Base-by-base conservation (phyloP, 2,329 filamentous ascomycete genomes). In the Ambrosiella beaveri region DNA sequence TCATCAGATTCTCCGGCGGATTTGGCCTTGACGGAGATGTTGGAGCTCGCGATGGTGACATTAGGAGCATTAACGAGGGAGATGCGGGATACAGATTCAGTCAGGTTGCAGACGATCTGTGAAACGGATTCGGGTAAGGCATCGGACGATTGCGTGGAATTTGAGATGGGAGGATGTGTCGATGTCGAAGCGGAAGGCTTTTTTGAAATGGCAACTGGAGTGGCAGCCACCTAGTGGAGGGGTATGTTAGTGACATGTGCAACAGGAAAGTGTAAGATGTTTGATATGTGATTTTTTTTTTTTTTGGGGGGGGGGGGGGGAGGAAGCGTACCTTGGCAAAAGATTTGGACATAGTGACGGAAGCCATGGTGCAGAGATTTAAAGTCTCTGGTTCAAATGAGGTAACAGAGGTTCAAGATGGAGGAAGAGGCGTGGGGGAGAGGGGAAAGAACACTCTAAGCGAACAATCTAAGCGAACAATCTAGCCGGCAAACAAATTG, bases 261-360 rank as follows among this genome's bases (percentile, higher is more conserved):
- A 15, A 47, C 44, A 47, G 19, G 9, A 47, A 17, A 47, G n/a
- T 13, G n/a, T 8, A n/a, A n/a, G 44, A 17, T 17, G 5, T 61
- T 50, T 41, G 51, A 56, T 35, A 38, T 37, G 12, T 12, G 7
- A 53, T 17, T 9, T 15, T 53, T n/a, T 35, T 15, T 11, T 37
- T 15, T 37, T 9, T 2, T 2, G 19, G 19, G 19, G 19, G 27
- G 27, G 27, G 27, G 27, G 27, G 27, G 3, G 3, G 27, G 15
- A 49, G 13, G 60, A 3, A 49, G 38, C 36, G 55, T 73, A 87
- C 85, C 78, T 86, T 88, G 70, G 85, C 85, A 74, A 89, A 89
- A 49, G 85, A 87, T 64, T 83, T 77, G 70, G 72, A 71, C 58
- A 71, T 63, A 63, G 77, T 75, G 62, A 73, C 65, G 64, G 73